Base-by-base conservation (phyloP, 371 early-diverging fungal genomes). In the Mucor plumbeus region DNA sequence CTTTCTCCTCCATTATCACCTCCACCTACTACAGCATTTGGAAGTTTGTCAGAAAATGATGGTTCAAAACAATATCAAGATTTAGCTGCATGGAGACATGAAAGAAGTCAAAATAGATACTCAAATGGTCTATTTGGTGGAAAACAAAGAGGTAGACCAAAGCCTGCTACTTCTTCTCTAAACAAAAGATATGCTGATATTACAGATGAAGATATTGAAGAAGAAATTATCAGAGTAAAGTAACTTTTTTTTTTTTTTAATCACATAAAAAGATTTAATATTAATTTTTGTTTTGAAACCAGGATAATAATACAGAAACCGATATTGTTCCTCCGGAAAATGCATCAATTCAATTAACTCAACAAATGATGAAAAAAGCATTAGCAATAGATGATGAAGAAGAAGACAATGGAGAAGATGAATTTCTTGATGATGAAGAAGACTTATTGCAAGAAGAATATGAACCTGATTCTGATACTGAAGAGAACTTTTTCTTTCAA, bases 401-500 rank as follows among this genome's bases (percentile, higher is more conserved):
- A 7, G 35, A 62, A 11, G 31, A 44, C 15, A 10, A 56, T 4
- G 15, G n/a, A n/a, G n/a, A n/a, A n/a, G n/a, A 43, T 40, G 26
- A 41, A 21, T 36, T 26, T 44, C 17, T 44, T 1, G 38, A 19
- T 1, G 38, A 31, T 8, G 44, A 62, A n/a, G 58, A 62, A 19
- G 61, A 62, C 13, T n/a, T 53, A 11, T 26, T 57, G 9, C 17
- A 62, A 14, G 65, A 72, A 50, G 17, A 66, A 21, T 70, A 78
- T 47, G 78, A 76, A 58, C 76, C 74, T 21, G 65, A 75, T 17
- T 68, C 68, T 5, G 70, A 73, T 14, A 63, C 67, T 13, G 75
- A 73, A 59, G 76, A 75, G 44, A 74, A 80, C 31, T 67, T 61
- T 48, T 81, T 81, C 54, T 81, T 81, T 34, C 66, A 78, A 47